phyloP scores from a whole-genome alignment of 1,284 basidiomycete genomes.

The Trichosporon coremiiforme region DNA sequence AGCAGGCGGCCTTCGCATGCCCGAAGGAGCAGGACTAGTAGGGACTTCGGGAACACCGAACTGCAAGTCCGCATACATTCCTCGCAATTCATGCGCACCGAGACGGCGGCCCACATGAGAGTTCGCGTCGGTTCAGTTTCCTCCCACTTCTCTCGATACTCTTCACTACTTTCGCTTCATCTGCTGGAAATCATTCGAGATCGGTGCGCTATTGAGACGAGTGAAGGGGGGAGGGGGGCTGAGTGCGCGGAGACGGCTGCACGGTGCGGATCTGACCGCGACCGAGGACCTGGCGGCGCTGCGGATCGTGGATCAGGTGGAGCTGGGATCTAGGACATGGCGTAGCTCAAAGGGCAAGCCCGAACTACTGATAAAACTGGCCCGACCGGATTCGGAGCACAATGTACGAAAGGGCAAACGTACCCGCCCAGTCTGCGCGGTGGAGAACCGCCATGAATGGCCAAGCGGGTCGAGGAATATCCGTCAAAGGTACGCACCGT shows the following conservation, averaged over 20 bases:
- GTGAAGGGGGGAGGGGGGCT: background rate
- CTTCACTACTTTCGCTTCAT: background rate
- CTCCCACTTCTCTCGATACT: background rate
- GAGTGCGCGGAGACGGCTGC: background rate
- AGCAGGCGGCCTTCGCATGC: background rate
- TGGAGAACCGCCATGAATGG: background rate
- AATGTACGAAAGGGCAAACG: background rate
- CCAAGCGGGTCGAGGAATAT: background rate
- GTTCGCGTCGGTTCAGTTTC: background rate
- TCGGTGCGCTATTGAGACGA: background rate
- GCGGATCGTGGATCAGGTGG: constrained; percentile 2
- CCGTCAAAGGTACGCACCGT: background rate
- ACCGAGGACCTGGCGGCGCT: background rate
- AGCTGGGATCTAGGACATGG: background rate
- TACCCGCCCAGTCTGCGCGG: too few species aligned
- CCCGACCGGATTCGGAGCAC: background rate
- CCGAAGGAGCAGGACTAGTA: background rate
- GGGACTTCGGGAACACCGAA: background rate
- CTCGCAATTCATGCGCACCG: background rate
- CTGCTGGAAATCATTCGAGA: background rate
- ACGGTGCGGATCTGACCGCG: background rate
- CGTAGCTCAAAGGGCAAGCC: background rate
- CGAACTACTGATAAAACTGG: constrained; percentile 7
- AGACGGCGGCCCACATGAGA: background rate
- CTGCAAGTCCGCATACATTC: background rate